Base-by-base conservation (phyloP, 352 stramenopile genomes). In the Phytophthora constricta region DNA sequence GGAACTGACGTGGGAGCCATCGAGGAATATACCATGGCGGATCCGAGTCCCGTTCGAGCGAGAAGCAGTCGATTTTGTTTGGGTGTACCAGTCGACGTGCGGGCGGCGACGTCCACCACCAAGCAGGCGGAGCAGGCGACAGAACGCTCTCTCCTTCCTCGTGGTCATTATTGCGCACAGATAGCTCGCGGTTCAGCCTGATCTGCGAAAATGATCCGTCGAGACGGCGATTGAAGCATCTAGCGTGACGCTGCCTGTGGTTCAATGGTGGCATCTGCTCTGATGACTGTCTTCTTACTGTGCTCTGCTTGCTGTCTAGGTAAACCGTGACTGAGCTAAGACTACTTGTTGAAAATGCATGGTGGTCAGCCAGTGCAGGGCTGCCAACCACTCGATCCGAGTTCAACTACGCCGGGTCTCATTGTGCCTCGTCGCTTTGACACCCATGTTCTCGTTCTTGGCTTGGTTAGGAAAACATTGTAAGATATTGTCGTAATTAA, bases 201-300 rank as follows among this genome's bases (percentile, higher is more conserved):
- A 37, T 14, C 8, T 23, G 46, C 46, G n/a, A 53, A 33, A 34
- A 53, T 34, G 46, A 53, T 8, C 46, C 46, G 46, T 52, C 45
- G n/a, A 52, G 45, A 14, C 45, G 45, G 19, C 46, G 46, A 19
- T 37, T 26, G 27, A 31, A 20, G 22, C 16, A 17, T 37, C 46
- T n/a, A n/a, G 46, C 46, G 46, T 53, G 23, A 11, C 27, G 22
- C 23, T 53, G 46, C 10, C 23, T 5, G 23, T 17, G 46, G 14
- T 31, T 39, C 19, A 53, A 20, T 13, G 22, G 46, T 33, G 46
- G 46, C 46, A 53, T 53, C 46, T 37, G 7, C 31, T 7, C 13
- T 39, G 31, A 39, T 13, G n/a, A n/a, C 31, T 5, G 31, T 11
- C 5, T 13, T 37, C 17, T 11, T 20, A 45, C 37, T n/a, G 16